phyloP scores from a whole-genome alignment of 352 stramenopile genomes.

The Phytopythium delawarense region DNA sequence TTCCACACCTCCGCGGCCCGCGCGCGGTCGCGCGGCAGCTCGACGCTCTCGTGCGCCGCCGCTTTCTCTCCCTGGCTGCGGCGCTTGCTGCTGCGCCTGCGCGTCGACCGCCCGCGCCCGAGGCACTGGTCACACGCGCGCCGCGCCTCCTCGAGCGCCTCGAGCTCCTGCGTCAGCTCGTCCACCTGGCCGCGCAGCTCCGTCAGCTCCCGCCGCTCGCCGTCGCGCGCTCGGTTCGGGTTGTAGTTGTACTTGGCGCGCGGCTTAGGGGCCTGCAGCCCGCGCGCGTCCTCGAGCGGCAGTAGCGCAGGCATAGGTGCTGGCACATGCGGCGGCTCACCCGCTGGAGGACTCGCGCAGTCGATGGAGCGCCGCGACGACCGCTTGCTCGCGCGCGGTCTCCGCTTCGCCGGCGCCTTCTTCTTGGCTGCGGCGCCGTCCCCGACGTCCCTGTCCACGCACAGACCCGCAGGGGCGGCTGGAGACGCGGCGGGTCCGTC shows the following conservation, averaged over 20 bases:
- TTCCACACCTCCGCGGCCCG: conserved; percentile 23
- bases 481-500: background rate
- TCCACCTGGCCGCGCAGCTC: conserved; percentile 34
- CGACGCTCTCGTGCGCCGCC: background rate
- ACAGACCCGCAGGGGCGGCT: background rate
- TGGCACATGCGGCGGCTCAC: background rate
- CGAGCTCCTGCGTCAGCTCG: conserved; percentile 33
- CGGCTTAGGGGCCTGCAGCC: conserved; percentile 3
- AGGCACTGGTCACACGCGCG: background rate
- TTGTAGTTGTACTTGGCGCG: conserved; percentile 20
- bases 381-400: background rate
- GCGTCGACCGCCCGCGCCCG: background rate
- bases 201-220: conserved; percentile 33
- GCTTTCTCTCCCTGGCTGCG: background rate
- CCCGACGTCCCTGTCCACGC: background rate
- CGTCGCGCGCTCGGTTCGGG: conserved; percentile 30
- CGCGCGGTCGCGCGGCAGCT: conserved; percentile 2
- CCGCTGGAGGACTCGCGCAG: background rate
- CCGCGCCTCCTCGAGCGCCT: conserved; percentile 14
- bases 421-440: background rate
- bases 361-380: background rate
- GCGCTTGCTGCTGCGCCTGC: background rate
- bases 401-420: background rate
- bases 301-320: background rate
- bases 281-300: conserved; percentile 1